These are phyloP conservation scores for Deuterostichococcus epilithicus DNA, from an alignment of 139 green algal genomes.

Conservation along the genomic window DNA sequence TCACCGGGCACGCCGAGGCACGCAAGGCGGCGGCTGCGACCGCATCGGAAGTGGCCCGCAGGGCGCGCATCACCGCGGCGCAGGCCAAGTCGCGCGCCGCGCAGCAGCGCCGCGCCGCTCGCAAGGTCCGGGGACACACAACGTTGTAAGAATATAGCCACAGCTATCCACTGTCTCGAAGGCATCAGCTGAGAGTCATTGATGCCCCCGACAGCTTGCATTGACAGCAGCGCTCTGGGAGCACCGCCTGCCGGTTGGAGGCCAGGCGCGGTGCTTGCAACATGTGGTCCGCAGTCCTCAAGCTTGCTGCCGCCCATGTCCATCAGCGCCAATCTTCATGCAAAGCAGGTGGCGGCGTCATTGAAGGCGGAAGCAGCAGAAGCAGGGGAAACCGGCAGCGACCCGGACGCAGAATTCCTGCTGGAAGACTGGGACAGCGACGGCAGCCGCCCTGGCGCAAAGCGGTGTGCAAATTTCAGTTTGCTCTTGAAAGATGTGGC, in stretches of 20 bases:
- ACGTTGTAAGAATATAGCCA: no score
- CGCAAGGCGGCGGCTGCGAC: background rate
- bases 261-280: no score
- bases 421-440: slow-evolving; percentile 22
- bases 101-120: background rate
- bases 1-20: slow-evolving; percentile 15
- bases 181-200: no score
- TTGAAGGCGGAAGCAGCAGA: background rate
- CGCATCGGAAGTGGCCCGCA: background rate
- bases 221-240: no score
- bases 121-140: no score
- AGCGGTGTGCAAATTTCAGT: no score
- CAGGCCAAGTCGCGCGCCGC: background rate
- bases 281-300: no score
- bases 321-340: background rate
- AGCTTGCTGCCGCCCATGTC: no score
- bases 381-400: background rate
- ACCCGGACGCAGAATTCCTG: slow-evolving; percentile 24
- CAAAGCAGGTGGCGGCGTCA: background rate
- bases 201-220: no score
- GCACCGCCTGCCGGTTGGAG: no score
- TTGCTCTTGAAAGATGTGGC: no score
- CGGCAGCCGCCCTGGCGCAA: background rate
- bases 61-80: background rate
- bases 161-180: no score